These are phyloP conservation scores for Monosporozyma servazzii DNA, from an alignment of 805 yeast species.

Conservation along the genomic window DNA sequence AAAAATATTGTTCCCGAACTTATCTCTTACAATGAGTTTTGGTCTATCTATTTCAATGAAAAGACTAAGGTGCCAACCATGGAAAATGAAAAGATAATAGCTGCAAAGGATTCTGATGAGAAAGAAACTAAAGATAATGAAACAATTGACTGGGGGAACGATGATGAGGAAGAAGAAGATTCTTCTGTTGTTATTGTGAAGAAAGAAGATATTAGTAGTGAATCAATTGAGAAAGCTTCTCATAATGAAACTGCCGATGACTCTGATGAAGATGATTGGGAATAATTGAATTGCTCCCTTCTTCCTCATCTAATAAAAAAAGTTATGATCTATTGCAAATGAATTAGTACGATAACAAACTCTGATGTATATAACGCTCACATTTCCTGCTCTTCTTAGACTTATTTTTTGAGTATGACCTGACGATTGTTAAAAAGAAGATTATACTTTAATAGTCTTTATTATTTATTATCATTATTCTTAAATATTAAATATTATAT, in stretches of 20 bases:
- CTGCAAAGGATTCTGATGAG: conserved; percentile 32
- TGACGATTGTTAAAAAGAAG: too few species aligned
- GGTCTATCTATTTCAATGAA: conserved; percentile 61
- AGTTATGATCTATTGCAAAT: background rate
- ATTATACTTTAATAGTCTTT: too few species aligned
- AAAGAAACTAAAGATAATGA: conserved; percentile 31
- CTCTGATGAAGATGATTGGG: conserved; percentile 57
- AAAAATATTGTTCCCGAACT: conserved; percentile 58
- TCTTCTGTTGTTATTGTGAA: conserved; percentile 11
- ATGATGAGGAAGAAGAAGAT: conserved; percentile 15
- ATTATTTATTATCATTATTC: background rate
- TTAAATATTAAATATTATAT: background rate
- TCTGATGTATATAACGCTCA: too few species aligned
- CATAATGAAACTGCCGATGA: conserved; percentile 27
- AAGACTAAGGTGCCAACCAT: conserved; percentile 45
- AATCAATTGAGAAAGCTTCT: conserved; percentile 5
- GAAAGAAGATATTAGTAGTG: conserved; percentile 10
- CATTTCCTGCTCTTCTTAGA: too few species aligned
- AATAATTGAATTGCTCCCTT: conserved; percentile 25
- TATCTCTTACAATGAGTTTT: conserved; percentile 52
- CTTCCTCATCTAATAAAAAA: background rate
- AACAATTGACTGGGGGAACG: conserved; percentile 7
- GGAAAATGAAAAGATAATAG: conserved; percentile 59
- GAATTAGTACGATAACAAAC: background rate
- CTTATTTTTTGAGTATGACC: too few species aligned